Evolutionary conservation across 2,329 filamentous ascomycete genomes (phyloP), one percentile per base, ranked within the genome.

Genomic region (Pestalotiopsis fici): DNA sequence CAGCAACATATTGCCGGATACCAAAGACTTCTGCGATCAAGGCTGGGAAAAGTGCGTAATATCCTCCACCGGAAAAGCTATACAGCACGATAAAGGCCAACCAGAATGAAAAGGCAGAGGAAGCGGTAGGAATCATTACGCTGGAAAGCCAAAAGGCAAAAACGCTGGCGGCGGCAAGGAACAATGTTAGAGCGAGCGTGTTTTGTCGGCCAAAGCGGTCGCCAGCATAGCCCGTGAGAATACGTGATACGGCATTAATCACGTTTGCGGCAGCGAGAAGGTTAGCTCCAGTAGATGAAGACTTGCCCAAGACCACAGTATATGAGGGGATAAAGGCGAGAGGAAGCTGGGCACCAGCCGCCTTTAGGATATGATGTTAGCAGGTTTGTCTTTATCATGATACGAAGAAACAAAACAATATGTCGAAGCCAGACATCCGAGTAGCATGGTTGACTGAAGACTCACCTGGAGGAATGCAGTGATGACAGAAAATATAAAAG

Each of bases 311-410:
- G 0, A 77, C 75, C 2, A 83, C 79, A 9, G 79, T 82, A 70
- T 85, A 86, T 13, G 83, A 82, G 0, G 83, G 78, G 50, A 86
- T 78, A 67, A 86, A 86, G 0, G 80, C 79, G n/a, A 85, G 75
- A 0, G 84, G 84, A 11, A 84, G 78, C 61, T 81, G 78, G 56
- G 83, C 80, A 4, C 82, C 83, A 56, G 83, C 80, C 0, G 84
- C 79, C 73, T 85, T 71, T 1, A 76, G n/a, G n/a, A n/a, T 65
- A 13, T 15, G 63, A 11, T 13, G 9, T 31, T 13, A 18, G 7
- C 1, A 31, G n/a, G n/a, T 4, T 15, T 18, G n/a, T 9, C 18
- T 21, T 1, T n/a, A 23, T 15, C 1, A 15, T n/a, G 50, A 6
- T 12, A 7, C 21, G 3, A 62, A 2, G 28, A 23, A 18, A 9